Conservation (phyloP, 225 moss, liverwort and hornwort genomes). For the Pseudisothecium myosuroides region DNA sequence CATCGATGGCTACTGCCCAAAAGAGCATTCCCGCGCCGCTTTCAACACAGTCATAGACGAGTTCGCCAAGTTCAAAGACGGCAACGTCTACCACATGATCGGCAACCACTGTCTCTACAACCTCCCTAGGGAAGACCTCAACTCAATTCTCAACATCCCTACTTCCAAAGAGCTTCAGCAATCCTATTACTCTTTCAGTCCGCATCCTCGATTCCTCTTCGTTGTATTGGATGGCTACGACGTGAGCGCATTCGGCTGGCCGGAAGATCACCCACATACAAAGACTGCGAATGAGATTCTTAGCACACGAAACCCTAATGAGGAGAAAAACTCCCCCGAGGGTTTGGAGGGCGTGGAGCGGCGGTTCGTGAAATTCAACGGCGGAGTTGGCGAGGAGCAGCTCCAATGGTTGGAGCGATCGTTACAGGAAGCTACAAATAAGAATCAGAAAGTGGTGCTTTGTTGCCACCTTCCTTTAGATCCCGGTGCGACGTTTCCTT, state of each 20-base stretch:
- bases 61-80: constrained; percentile 38
- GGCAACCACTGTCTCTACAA: constrained; percentile 97
- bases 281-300: constrained; percentile 42
- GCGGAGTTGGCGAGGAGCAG: constrained; percentile 64
- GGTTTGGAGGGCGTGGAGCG: constrained; percentile 55
- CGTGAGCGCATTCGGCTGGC: constrained; percentile 82
- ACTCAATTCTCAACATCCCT: constrained; percentile 48
- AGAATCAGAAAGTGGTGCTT: constrained; percentile 52
- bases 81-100: constrained; percentile 68
- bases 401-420: constrained; percentile 53
- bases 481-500: constrained; percentile 23
- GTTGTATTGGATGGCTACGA: constrained; percentile 85
- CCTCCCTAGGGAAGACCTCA: constrained; percentile 62
- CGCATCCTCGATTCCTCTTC: constrained; percentile 39
- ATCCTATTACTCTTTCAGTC: constrained; percentile 70
- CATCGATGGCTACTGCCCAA: constrained; percentile 69
- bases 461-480: constrained; percentile 88
- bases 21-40: constrained; percentile 39
- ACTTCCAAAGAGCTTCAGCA: constrained; percentile 25
- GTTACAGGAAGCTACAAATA: constrained; percentile 32
- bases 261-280: constrained; percentile 59
- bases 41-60: constrained; percentile 23
- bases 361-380: constrained; percentile 81
- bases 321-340: constrained; percentile 66
- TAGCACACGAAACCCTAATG: constrained; percentile 56